phyloP scores from a whole-genome alignment of 805 yeast genomes.

The Babjeviella inositovora region DNA sequence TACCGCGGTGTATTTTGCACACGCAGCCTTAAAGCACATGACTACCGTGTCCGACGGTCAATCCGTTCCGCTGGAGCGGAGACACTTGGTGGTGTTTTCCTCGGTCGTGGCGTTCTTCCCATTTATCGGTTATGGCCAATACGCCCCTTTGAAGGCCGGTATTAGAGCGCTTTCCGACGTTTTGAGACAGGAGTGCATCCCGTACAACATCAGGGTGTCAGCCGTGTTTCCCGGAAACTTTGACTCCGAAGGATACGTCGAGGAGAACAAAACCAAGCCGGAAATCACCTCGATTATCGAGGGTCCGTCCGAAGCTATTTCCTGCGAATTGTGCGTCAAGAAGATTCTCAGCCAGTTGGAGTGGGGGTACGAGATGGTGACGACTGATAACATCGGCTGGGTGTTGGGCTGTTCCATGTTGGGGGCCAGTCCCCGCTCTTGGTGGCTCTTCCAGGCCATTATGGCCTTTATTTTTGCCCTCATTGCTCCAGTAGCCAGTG shows the following conservation, averaged over 20 bases:
- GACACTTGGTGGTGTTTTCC: conserved; percentile 49
- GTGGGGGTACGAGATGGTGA: conserved; percentile 55
- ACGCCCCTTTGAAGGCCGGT: conserved; percentile 83
- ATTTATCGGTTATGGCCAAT: conserved; percentile 81
- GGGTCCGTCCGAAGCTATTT: conserved; percentile 64
- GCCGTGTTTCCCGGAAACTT: conserved; percentile 84
- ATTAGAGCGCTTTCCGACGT: conserved; percentile 59
- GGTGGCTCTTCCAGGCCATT: conserved; percentile 33
- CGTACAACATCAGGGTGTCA: conserved; percentile 52
- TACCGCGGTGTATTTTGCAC: conserved; percentile 59
- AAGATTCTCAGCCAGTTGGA: conserved; percentile 37
- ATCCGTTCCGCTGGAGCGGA: conserved; percentile 6
- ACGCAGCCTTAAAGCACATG: conserved; percentile 34
- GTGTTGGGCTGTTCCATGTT: conserved; percentile 47
- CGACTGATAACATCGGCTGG: conserved; percentile 83
- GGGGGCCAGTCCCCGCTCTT: conserved; percentile 55
- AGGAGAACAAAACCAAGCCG: conserved; percentile 79
- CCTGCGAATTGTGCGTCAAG: conserved; percentile 50
- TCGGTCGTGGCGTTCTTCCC: conserved; percentile 76
- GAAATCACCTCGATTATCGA: conserved; percentile 68
- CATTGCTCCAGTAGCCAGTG: conserved; percentile 42
- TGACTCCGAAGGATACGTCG: conserved; percentile 69
- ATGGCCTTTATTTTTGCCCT: conserved; percentile 32
- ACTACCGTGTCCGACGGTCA: conserved; percentile 9
- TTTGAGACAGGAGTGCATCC: conserved; percentile 66